phyloP scores from a whole-genome alignment of 768 basidiomycete genomes.

The Tulasnella sp. region DNA sequence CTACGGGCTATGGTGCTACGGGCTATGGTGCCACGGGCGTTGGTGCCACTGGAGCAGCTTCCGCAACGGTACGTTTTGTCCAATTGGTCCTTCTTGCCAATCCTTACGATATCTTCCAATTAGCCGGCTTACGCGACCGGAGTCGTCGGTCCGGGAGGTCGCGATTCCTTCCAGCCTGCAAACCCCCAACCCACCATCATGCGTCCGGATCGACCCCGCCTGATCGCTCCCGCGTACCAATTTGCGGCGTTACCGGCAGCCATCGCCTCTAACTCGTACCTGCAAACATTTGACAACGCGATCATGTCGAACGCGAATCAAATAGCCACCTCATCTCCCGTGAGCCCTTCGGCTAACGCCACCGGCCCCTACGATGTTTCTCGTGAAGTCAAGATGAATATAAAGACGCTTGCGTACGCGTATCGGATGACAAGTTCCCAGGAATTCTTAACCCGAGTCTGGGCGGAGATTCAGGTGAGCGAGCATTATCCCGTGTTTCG shows the following conservation, averaged over 20 bases:
- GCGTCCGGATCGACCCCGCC: conserved; percentile 35
- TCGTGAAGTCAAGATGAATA: conserved; percentile 36
- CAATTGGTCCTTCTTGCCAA: background rate
- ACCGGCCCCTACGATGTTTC: conserved; percentile 40
- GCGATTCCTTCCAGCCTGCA: background rate
- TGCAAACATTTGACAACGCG: conserved; percentile 38
- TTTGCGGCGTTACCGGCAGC: conserved; percentile 36
- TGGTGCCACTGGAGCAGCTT: background rate
- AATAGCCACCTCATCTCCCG: conserved; percentile 29
- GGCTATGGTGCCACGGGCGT: too few species aligned
- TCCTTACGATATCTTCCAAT: background rate
- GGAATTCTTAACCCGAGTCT: background rate
- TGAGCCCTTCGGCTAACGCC: conserved; percentile 36
- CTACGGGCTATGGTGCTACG: too few species aligned
- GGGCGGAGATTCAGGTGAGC: background rate
- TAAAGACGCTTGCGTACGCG: conserved; percentile 41
- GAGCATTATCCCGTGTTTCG: background rate
- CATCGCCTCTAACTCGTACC: conserved; percentile 37
- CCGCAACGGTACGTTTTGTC: background rate
- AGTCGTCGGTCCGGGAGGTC: too few species aligned
- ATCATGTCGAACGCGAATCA: conserved; percentile 36
- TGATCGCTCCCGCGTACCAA: conserved; percentile 37
- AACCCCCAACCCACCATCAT: conserved; percentile 22
- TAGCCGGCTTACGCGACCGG: background rate
- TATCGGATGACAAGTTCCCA: conserved; percentile 28